Evolutionary conservation across 495 filamentous ascomycete genomes (phyloP), one percentile per base, ranked within the genome.

Genomic region (Talaromyces nanjingensis): DNA sequence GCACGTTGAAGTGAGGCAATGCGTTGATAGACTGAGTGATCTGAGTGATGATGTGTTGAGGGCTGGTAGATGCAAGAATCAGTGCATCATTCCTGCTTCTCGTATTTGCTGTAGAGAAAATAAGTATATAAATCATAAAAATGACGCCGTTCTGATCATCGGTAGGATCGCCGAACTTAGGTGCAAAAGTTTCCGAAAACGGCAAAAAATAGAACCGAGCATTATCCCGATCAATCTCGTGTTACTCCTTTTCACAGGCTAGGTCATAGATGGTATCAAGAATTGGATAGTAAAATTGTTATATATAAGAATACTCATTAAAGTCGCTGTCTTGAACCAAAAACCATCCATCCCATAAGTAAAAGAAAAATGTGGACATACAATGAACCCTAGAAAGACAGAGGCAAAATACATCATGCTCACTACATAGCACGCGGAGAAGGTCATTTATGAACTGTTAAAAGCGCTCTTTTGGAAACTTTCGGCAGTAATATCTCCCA

Each of bases 381-480:
- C 34, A 39, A 16, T 42, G 1, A 16, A 42, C 37, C 12, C 14
- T 2, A 55, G 5, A 55, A 24, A 29, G 20, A 24, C 5, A 31
- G 12, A 29, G 9, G n/a, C 11, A 56, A 22, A 29, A 56, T n/a
- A 25, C 24, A 56, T 55, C 3, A 56, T 56, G 45, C 45, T 20
- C 18, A 22, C n/a, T 14, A 54, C 7, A 7, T 6, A 54, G 6
- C 7, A 27, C 4, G 53, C 14, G 6, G 6, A 59, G 2, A 34
- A 6, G 42, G 9, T 12, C 4, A n/a, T 6, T 62, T 49, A 62
- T 54, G 78, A 64, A 80, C 33, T 77, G 75, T 75, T 90, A 89
- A 74, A 96, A 96, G 89, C 87, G 63, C 90, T 90, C 79, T 93
- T 93, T 72, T 96, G 91, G 75, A 97, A 96, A 71, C 89, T 92